Conservation (phyloP, 495 filamentous ascomycete species). For the Clavariopsis aquatica region DNA sequence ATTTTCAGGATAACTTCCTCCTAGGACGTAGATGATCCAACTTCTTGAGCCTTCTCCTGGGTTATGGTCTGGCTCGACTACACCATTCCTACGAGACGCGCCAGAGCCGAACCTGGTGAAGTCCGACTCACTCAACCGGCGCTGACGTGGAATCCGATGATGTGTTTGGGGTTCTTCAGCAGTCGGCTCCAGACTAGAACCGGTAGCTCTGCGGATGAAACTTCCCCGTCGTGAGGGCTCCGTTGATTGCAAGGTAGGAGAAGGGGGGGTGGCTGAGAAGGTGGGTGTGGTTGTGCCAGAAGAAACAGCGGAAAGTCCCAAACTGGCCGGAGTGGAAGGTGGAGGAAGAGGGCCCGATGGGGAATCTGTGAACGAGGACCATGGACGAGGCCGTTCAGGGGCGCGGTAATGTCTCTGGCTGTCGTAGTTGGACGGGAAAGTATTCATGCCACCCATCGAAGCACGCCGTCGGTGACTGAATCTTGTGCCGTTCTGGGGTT, state of each 20-base stretch:
- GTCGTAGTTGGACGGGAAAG: conserved; percentile 51
- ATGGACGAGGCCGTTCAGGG: conserved; percentile 41
- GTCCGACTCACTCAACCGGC: conserved; percentile 64
- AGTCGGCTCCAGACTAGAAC: conserved; percentile 34
- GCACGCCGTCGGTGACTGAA: conserved; percentile 56
- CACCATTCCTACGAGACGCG: conserved; percentile 63
- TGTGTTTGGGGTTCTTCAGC: conserved; percentile 42
- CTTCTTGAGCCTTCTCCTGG: conserved; percentile 55
- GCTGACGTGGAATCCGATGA: conserved; percentile 49
- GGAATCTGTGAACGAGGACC: conserved; percentile 54
- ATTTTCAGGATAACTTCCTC: conserved; percentile 73
- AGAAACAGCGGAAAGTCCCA: conserved; percentile 58
- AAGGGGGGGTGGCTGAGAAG: conserved; percentile 47
- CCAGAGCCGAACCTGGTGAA: conserved; percentile 65
- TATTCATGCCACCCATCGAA: conserved; percentile 51
- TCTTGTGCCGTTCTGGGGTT: conserved; percentile 50
- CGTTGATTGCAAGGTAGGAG: conserved; percentile 34
- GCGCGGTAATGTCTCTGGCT: conserved; percentile 53
- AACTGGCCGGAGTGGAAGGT: conserved; percentile 69
- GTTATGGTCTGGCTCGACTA: conserved; percentile 64
- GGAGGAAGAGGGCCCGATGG: conserved; percentile 66
- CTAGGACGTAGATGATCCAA: conserved; percentile 80
- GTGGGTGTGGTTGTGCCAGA: conserved; percentile 60
- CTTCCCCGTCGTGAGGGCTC: conserved; percentile 38
- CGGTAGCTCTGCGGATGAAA: conserved; percentile 37